These are phyloP conservation scores for Alternaria infectoria DNA, from an alignment of 2,329 filamentous ascomycete genomes.

Conservation along the genomic window DNA sequence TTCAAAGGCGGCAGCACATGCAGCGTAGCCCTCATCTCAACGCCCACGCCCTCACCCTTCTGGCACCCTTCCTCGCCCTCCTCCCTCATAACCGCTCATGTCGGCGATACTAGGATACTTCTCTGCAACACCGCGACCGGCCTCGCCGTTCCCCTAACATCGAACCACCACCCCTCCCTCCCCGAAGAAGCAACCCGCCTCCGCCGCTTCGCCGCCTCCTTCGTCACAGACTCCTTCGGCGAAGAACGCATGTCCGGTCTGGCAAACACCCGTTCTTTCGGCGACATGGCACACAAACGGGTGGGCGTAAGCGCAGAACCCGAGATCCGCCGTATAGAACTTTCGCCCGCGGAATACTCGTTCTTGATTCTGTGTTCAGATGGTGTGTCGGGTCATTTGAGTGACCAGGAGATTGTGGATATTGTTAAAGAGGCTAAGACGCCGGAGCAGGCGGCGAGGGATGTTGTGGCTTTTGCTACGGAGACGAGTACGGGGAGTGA, in stretches of 20 bases:
- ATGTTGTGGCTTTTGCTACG: constrained; percentile 84
- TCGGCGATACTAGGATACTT: constrained; percentile 90
- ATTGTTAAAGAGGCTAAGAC: constrained; percentile 92
- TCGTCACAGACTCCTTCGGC: constrained; percentile 95
- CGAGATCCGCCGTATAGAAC: constrained; percentile 79
- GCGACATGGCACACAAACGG: constrained; percentile 89
- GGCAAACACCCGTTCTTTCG: constrained; percentile 92
- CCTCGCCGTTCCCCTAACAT: constrained; percentile 78
- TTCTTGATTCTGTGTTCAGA: constrained; percentile 91
- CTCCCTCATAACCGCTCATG: constrained; percentile 85
- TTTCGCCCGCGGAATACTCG: constrained; percentile 82
- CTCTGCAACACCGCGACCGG: constrained; percentile 88
- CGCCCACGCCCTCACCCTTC: constrained; percentile 87
- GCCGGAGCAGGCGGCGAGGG: constrained; percentile 80
- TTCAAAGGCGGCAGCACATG: constrained; percentile 96
- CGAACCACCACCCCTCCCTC: constrained; percentile 89
- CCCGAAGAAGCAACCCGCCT: constrained; percentile 83
- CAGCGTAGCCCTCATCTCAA: constrained; percentile 87
- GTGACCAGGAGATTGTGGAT: constrained; percentile 95
- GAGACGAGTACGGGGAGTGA: constrained; percentile 69
- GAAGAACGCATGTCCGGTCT: constrained; percentile 94
- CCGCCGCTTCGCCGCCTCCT: constrained; percentile 82
- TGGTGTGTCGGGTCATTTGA: constrained; percentile 83
- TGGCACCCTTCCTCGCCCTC: constrained; percentile 91
- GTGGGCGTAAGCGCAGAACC: constrained; percentile 95